Evolutionary conservation across 805 yeast genomes (phyloP), one percentile per base, ranked within the genome.

Genomic region (Candida suzukii): DNA sequence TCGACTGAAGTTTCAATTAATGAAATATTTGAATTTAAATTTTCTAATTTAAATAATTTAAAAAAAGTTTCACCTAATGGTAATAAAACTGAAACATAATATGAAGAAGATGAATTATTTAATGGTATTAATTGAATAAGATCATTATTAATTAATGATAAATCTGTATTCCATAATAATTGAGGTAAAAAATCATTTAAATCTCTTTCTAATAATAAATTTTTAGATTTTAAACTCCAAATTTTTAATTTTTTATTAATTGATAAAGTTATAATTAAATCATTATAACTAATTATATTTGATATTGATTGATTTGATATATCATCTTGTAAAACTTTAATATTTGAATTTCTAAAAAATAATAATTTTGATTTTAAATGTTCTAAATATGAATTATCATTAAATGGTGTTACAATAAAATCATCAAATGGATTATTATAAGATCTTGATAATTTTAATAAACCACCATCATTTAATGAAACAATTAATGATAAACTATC

Each of bases 381-480:
- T 53, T 53, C 51, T 51, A 59, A 52, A 48, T 68, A 76, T 12
- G 77, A 59, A 51, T 69, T 50, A 63, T 81, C 88, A 43, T 70
- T 73, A 57, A 83, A 83, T 24, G 64, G 57, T 1, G 49, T 39
- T 4, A 57, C 54, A n/a, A 42, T 38, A 20, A 49, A 51, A 17
- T 51, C 47, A 8, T 41, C 49, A 20, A 41, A 46, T n/a, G 43
- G 43, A 17, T 32, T 30, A 11, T 21, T 20, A 4, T 37, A 25
- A 2, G 38, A 34, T 48, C 78, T 64, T 28, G 52, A 50, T 43
- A 83, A 64, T 35, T 78, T 80, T 38, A 87, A 61, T 33, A 88
- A 57, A 1, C 90, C 87, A 21, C 97, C 96, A 61, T 90, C 95
- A 35, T 71, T 69, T 38, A 88, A 65, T 4, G 87, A 68, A 0